Evolutionary conservation across 371 early-diverging fungal species (phyloP).

Genomic region (Choanephora cucurbitarum): DNA sequence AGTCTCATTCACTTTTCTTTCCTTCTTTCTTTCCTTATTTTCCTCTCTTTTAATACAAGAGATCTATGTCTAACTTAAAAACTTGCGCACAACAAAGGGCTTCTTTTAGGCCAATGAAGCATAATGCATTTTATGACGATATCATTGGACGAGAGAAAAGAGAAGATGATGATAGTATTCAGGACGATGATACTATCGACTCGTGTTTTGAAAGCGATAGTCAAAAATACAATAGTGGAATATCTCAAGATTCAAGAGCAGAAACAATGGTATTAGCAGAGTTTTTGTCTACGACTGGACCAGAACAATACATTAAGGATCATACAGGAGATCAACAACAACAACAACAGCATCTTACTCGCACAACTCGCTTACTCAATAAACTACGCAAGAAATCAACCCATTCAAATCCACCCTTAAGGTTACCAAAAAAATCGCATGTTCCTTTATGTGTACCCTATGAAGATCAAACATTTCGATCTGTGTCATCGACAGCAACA

Average conservation of each 20-base stretch:
- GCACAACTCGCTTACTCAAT: constrained; percentile 30
- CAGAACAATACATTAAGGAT: constrained; percentile 30
- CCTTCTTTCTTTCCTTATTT: constrained; percentile 4
- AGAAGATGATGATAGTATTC: constrained; percentile 10
- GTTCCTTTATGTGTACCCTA: too few species aligned
- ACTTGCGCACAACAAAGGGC: constrained; percentile 19
- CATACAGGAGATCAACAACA: constrained; percentile 5
- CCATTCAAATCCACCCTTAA: too few species aligned
- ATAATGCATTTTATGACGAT: not conserved
- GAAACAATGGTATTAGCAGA: constrained; percentile 40
- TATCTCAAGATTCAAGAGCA: constrained; percentile 3
- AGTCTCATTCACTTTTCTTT: too few species aligned
- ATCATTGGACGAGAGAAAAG: constrained; percentile 5
- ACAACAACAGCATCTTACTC: constrained; percentile 6
- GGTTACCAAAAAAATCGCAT: not conserved
- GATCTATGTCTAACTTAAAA: constrained; percentile 16
- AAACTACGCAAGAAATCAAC: constrained; percentile 24
- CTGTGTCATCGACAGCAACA: too few species aligned
- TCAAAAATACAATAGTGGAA: not conserved
- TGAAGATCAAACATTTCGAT: too few species aligned
- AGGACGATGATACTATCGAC: not conserved
- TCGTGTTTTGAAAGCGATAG: too few species aligned
- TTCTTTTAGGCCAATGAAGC: constrained; percentile 9
- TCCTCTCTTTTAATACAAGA: not conserved
- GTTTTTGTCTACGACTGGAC: constrained; percentile 41